Base-by-base conservation (phyloP, 2,329 filamentous ascomycete species). In the Alternaria conjuncta region DNA sequence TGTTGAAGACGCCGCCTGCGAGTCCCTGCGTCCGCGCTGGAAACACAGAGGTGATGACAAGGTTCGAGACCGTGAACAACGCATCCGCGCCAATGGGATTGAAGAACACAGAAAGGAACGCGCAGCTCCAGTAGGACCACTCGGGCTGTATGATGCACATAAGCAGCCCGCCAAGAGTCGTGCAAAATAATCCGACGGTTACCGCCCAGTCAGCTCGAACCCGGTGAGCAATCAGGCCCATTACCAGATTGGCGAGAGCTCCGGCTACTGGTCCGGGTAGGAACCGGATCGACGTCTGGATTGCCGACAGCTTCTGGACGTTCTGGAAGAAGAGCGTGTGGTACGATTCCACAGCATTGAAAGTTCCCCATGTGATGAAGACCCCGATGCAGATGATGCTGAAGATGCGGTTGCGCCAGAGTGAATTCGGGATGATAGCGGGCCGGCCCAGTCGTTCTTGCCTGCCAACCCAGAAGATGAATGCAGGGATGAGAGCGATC, bases 401-500 rank as follows among this genome's bases (percentile, higher is more conserved):
- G 68, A 90, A 90, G 3, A 84, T 76, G 0, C 76, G 73, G 47
- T 87, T 89, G n/a, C 78, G 82, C 88, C 88, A 90, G 0, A 90
- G 76, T 0, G 83, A 84, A 71, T 90, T 90, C 0, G 88, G 88
- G 21, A 90, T 89, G 8, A 90, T 73, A 0, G 87, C 87, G 12
- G 87, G 84, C 3, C 79, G 80, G 10, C 80, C 79, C 0, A 74
- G 70, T 11, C 76, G 78, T 51, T 85, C 84, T 53, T 85, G 86
- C 4, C 80, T 78, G 11, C 82, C 80, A 51, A 88, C 83, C 88
- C 88, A 90, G 10, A 79, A 71, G 46, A 85, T 76, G 70, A 90
- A 90, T 0, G 76, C 69, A 0, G 84, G 83, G 3, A 88, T 73
- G 3, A 83, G 67, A 3, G 79, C 66, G 3, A 83, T 63, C 5